These are phyloP conservation scores for Heliamphora pulchella DNA, from an alignment of 179 eudicot species.

Conservation along the genomic window DNA sequence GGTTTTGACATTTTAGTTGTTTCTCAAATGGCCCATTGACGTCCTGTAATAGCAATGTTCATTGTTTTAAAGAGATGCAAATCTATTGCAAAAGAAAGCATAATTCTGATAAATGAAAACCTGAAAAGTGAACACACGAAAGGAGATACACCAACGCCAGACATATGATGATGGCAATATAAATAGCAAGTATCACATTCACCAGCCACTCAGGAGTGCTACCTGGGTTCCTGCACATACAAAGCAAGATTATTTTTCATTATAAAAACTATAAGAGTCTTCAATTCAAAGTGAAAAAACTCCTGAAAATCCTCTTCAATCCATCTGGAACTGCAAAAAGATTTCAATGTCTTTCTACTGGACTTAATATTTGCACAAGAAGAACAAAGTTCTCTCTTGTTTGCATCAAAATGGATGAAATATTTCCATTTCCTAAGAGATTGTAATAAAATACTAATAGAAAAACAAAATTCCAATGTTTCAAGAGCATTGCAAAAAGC, in stretches of 20 bases:
- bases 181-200: constrained; percentile 48
- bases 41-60: not conserved
- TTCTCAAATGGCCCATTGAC: not conserved
- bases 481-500: too few relatives aligned
- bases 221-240: constrained; percentile 79
- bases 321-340: too few relatives aligned
- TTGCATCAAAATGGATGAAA: too few relatives aligned
- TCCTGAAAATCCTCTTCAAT: not conserved
- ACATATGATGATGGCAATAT: constrained; percentile 58
- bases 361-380: too few relatives aligned
- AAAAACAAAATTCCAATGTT: too few relatives aligned
- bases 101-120: constrained; percentile 25
- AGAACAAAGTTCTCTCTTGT: too few relatives aligned
- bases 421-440: too few relatives aligned
- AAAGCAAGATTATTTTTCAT: constrained; percentile 8
- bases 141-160: constrained; percentile 83
- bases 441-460: too few relatives aligned
- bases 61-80: not conserved
- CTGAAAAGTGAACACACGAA: constrained; percentile 89
- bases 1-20: not conserved
- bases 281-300: not conserved
- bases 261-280: not conserved
- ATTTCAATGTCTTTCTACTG: not conserved
- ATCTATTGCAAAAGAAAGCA: not conserved
- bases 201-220: constrained; percentile 75